Base-by-base conservation (phyloP, 768 basidiomycete species). In the Suillus subaureus region DNA sequence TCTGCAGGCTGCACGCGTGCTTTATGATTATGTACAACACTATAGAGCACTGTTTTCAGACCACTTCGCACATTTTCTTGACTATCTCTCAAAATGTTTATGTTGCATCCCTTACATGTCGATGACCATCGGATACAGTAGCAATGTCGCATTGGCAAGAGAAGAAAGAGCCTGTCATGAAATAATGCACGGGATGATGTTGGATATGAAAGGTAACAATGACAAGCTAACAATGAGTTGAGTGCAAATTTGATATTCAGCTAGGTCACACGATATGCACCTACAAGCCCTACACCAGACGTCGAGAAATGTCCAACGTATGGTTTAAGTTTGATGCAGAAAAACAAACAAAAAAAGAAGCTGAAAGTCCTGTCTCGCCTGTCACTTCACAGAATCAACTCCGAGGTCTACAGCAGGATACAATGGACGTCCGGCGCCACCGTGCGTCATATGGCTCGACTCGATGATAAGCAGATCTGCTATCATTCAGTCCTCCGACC, bases 401-500 rank as follows among this genome's bases (percentile, higher is more conserved):
- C n/a, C n/a, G 8, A 33, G 33, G 33, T 33, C 33, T 33, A 33
- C 33, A 33, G 33, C 33, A 33, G 33, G n/a, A 43, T 43, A 18
- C 21, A 47, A n/a, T 47, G 45, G 45, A 47, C n/a, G 45, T 47
- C 45, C 11, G 2, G 45, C 21, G 45, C 11, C 45, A 47, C 13
- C 12, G 4, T 47, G 5, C 12, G 61, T 33, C 33, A 33, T 33
- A 33, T 33, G 33, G 6, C 33, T 33, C 33, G 33, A 33, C 33
- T 5, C 33, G 33, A 33, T 6, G 33, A 33, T 33, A 5, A 33
- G 33, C 33, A 33, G 33, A 33, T 33, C 33, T 33, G 33, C 33
- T 63, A 52, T 73, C 57, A 21, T 64, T n/a, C 49, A 65, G 56
- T 5, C 67, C 66, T 6, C 43, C 33, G 9, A 74, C 54, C 31